Base-by-base conservation (phyloP, 2,329 filamentous ascomycete species). In the Dactylellina haptotyla region DNA sequence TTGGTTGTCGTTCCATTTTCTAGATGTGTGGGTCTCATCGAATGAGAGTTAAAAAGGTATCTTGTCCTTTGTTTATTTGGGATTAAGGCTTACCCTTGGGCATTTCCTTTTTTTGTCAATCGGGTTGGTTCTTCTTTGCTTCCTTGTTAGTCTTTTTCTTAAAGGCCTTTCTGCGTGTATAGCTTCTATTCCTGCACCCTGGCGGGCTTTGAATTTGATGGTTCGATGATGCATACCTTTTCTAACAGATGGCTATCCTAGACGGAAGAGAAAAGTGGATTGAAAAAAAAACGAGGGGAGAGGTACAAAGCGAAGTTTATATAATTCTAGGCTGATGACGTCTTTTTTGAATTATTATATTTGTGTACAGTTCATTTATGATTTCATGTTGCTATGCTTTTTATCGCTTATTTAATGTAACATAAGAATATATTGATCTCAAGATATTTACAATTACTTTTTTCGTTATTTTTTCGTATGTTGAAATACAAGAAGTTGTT, bases 21-120 rank as follows among this genome's bases (percentile, higher is more conserved):
- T 69, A 61, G 64, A 69, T 56, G 64, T 59, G 54, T 37, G 45
- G 63, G 53, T 53, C 53, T 58, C 43, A 50, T 59, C 53, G 32
- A 51, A 25, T 53, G 14, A 54, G 41, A 43, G 48, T 59, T 45
- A 25, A 25, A 34, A 54, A 23, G 51, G 59, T 32, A 37, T 20
- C 46, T 23, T 46, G 10, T 37, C 18, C 26, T 50, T 54, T 26
- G 45, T n/a, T 28, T 39, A 25, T 39, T 54, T 37, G 30, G 32
- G 32, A 54, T 8, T 32, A 54, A 54, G 12, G 20, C 20, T 30
- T 6, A 20, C 41, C 41, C 5, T 46, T 46, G 18, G n/a, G 2
- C 32, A 6, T 1, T 46, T n/a, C n/a, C n/a, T 8, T n/a, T 46
- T 23, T 25, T 43, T 54, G 37, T 43, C 23, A n/a, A 25, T 64